phyloP scores from a whole-genome alignment of 2,329 filamentous ascomycete species.

The Hymenoscyphus occultus region DNA sequence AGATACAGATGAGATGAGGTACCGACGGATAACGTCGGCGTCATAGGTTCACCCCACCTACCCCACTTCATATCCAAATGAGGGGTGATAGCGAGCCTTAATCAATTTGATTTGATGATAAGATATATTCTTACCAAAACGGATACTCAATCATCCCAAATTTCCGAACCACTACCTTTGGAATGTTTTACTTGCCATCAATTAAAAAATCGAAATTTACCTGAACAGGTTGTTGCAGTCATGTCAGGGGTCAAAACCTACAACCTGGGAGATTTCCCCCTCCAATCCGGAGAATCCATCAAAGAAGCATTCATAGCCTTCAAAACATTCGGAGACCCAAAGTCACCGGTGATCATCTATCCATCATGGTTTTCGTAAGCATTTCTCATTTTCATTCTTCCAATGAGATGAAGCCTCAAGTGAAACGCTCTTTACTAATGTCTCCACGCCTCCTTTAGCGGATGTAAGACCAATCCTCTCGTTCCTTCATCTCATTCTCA shows the following conservation, averaged over 20 bases:
- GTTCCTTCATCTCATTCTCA: no score
- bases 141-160: neutral
- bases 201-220: no score
- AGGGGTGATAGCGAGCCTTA: neutral
- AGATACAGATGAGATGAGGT: neutral
- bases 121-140: neutral
- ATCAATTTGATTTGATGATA: neutral
- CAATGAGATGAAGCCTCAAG: no score
- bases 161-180: neutral
- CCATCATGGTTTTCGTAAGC: slow-evolving; percentile 67
- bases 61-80: neutral
- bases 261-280: slow-evolving; percentile 5
- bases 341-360: slow-evolving; percentile 66
- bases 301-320: slow-evolving; percentile 68
- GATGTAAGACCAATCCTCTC: slow-evolving; percentile 41
- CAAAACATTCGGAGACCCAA: slow-evolving; percentile 67
- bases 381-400: neutral
- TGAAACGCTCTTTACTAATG: neutral
- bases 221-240: neutral
- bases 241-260: slow-evolving; percentile 6
- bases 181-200: neutral
- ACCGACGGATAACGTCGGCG: neutral
- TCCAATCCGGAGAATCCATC: slow-evolving; percentile 55
- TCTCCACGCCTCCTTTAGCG: slow-evolving; percentile 29
- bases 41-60: neutral